Conservation (phyloP, 73 alveolate species). For the Symbiodinium pilosum region DNA sequence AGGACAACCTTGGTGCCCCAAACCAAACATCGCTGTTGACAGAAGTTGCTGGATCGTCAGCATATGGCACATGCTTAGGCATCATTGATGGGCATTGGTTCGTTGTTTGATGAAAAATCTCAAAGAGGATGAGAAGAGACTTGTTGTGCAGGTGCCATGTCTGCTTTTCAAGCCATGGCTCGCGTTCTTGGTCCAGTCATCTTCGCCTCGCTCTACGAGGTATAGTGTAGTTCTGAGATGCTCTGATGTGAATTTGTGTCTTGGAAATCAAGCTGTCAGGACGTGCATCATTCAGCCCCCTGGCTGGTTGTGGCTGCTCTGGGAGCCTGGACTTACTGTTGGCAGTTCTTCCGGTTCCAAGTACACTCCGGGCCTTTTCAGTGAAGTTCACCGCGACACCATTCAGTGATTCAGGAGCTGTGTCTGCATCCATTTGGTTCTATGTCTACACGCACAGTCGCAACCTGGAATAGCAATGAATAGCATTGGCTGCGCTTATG, state of each 20-base stretch:
- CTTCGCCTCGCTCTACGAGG: conserved; percentile 88
- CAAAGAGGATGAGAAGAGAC: neutral
- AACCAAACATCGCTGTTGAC: conserved; percentile 54
- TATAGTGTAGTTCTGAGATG: neutral
- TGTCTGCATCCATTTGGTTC: neutral
- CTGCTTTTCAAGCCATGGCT: conserved; percentile 78
- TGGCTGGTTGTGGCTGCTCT: conserved; percentile 58
- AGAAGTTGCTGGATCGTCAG: conserved; percentile 73
- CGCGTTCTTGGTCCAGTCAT: conserved; percentile 82
- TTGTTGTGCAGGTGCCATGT: conserved; percentile 45
- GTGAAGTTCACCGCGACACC: too few species aligned
- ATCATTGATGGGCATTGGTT: neutral
- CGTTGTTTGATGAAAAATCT: neutral
- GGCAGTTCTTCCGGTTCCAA: too few species aligned
- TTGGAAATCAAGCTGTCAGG: neutral
- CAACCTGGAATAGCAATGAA: neutral
- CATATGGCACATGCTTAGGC: conserved; percentile 85
- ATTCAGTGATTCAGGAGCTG: neutral
- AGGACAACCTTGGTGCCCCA: conserved; percentile 84
- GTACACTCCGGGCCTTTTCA: too few species aligned
- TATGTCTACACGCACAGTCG: neutral
- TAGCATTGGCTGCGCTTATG: neutral
- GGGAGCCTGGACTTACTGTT: conserved; percentile 38
- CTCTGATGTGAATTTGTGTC: neutral
- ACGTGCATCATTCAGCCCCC: conserved; percentile 74